These are phyloP conservation scores for Rubus idaeus DNA, from an alignment of 306 rosid species.

Conservation along the genomic window DNA sequence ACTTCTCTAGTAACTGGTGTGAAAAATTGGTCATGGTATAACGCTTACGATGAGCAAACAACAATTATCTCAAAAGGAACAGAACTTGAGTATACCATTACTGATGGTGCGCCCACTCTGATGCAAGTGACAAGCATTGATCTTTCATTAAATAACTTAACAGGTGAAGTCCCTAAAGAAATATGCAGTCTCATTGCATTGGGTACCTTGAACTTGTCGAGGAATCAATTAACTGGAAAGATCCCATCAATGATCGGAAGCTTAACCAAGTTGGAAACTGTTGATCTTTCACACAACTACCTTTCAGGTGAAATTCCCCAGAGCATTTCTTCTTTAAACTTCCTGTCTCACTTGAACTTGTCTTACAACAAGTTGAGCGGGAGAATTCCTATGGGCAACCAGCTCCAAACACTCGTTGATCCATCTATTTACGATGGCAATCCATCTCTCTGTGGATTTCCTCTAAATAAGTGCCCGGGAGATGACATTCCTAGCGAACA, in stretches of 20 bases:
- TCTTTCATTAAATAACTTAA: background rate
- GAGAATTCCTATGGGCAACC: background rate
- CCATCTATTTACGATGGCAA: conserved; percentile 2
- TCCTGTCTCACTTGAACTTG: background rate
- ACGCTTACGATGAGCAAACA: too few species aligned
- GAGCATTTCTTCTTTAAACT: background rate
- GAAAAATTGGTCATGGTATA: too few species aligned
- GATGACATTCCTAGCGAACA: too few species aligned
- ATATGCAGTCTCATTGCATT: background rate
- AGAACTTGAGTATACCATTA: too few species aligned
- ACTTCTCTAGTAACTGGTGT: too few species aligned
- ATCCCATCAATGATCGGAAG: conserved; percentile 2
- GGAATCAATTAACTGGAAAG: background rate
- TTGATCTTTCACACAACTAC: conserved; percentile 13
- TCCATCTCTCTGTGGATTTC: background rate
- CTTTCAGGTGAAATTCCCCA: background rate
- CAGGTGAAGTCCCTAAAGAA: background rate
- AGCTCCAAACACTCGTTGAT: background rate
- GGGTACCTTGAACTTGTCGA: conserved; percentile 1
- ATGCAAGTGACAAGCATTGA: background rate
- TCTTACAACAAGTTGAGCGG: conserved; percentile 4
- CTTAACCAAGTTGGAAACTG: background rate
- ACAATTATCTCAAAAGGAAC: background rate
- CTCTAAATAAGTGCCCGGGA: background rate
- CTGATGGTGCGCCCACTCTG: too few species aligned